Evolutionary conservation across 352 stramenopile species (phyloP).

Genomic region (Globisporangium perplexum): DNA sequence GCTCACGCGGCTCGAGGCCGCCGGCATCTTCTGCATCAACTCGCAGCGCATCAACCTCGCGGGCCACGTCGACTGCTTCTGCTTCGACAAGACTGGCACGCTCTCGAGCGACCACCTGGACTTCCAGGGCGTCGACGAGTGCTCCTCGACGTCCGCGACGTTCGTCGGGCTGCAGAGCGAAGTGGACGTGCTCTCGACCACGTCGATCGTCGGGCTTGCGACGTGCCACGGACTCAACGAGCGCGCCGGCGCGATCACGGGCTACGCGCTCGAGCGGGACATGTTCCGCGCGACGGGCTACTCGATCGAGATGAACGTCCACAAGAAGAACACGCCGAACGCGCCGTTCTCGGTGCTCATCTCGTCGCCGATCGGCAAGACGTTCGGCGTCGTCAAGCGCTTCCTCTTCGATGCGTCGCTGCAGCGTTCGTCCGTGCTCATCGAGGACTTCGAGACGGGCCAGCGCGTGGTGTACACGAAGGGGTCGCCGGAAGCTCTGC

Average conservation of each 20-base stretch:
- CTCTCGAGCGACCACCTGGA: conserved; percentile 67
- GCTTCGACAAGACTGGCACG: conserved; percentile 83
- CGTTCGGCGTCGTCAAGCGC: conserved; percentile 60
- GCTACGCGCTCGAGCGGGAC: conserved; percentile 63
- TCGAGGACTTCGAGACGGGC: conserved; percentile 60
- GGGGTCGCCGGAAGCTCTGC: conserved; percentile 56
- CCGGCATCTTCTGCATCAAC: conserved; percentile 66
- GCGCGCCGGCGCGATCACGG: conserved; percentile 38
- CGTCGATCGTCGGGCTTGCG: conserved; percentile 52
- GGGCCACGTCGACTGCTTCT: conserved; percentile 69
- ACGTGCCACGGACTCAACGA: conserved; percentile 66
- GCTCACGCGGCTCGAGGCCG: conserved; percentile 34
- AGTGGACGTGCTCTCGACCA: conserved; percentile 61
- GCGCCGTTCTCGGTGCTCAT: conserved; percentile 59
- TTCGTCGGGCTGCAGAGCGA: conserved; percentile 59
- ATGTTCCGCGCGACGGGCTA: conserved; percentile 72
- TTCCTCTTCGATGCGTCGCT: conserved; percentile 68
- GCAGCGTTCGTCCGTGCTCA: conserved; percentile 63
- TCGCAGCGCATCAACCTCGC: conserved; percentile 64
- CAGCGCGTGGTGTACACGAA: conserved; percentile 67
- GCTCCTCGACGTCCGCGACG: conserved; percentile 18
- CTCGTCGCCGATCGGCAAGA: conserved; percentile 62
- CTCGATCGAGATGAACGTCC: conserved; percentile 47
- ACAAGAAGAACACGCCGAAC: conserved; percentile 35
- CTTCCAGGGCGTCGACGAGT: conserved; percentile 70